Evolutionary conservation across 306 rosid genomes (phyloP), one percentile per base, ranked within the genome.

Genomic region (Lupinus albus): DNA sequence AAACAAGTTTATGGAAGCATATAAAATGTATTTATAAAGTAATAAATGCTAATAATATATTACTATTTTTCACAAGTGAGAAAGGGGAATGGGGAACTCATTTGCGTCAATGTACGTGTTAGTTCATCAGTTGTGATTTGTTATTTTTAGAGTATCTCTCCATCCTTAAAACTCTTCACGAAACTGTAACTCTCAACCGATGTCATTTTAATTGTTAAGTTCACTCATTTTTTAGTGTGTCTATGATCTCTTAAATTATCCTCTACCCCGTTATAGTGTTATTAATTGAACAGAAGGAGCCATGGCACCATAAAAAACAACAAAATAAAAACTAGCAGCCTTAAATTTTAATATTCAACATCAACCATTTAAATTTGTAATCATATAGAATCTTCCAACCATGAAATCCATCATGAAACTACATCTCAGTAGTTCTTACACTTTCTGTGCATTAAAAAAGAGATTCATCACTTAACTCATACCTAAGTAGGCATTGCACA

Each of bases 1-100:
- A 3, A 13, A 76, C 47, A 32, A 12, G 62, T 68, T 73, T 66
- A 61, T 7, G 36, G 48, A 38, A 58, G 25, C 53, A 60, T 38
- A n/a, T 30, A 30, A 8, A 62, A 45, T 14, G 30, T 33, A 71
- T 44, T 25, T 51, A 42, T 52, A 15, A 32, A 14, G 20, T 13
- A 11, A 33, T 11, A 5, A 74, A n/a, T 46, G n/a, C 16, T 33
- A 14, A 4, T 5, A 13, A 39, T 6, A 25, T 11, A 11, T 14
- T 39, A 14, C 42, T 4, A 50, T 8, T 51, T 62, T 44, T 38
- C 4, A 8, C 13, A 8, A 42, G 42, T 42, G 41, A 18, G 25
- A 51, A 25, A 46, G 17, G 18, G 58, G 36, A 7, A 25, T 14
- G 5, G 46, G 8, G 6, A 48, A 66, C 17, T 33, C 32, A 67